Evolutionary conservation across 805 yeast genomes (phyloP).

Genomic region (Candida ficus): DNA sequence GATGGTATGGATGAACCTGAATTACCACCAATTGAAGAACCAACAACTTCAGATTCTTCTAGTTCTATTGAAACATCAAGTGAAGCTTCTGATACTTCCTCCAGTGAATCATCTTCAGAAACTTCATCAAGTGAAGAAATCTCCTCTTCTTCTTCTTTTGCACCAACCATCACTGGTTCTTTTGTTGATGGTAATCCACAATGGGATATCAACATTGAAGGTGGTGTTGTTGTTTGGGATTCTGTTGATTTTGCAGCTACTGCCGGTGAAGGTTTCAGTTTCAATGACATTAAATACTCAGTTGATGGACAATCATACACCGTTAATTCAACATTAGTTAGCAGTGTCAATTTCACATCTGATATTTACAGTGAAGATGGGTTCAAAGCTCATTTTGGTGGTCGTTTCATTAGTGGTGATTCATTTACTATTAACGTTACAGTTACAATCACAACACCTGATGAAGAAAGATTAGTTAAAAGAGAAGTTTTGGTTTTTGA

Average conservation of each 20-base stretch:
- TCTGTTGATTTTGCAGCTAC: background rate
- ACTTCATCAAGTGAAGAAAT: background rate
- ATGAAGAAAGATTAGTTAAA: constrained; percentile 9
- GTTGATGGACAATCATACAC: background rate
- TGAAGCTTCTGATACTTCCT: background rate
- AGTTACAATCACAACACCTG: constrained; percentile 14
- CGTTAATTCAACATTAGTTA: constrained; percentile 1
- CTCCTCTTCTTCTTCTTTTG: background rate
- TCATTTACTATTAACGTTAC: background rate
- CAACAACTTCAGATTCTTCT: background rate
- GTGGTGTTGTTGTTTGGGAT: constrained; percentile 1
- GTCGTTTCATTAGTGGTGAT: constrained; percentile 2
- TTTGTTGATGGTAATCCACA: constrained; percentile 1
- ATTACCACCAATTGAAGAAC: background rate
- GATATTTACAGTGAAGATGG: constrained; percentile 1
- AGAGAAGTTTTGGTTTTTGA: constrained; percentile 5
- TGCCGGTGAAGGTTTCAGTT: background rate
- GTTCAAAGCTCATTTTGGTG: constrained; percentile 3
- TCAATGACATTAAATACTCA: background rate
- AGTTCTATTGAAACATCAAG: too few species aligned
- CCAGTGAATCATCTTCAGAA: background rate
- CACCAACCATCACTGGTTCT: constrained; percentile 1
- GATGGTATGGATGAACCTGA: background rate
- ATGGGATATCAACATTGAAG: constrained; percentile 3
- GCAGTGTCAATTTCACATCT: background rate